phyloP scores from a whole-genome alignment of 768 basidiomycete genomes.

The Mycena latifolia region DNA sequence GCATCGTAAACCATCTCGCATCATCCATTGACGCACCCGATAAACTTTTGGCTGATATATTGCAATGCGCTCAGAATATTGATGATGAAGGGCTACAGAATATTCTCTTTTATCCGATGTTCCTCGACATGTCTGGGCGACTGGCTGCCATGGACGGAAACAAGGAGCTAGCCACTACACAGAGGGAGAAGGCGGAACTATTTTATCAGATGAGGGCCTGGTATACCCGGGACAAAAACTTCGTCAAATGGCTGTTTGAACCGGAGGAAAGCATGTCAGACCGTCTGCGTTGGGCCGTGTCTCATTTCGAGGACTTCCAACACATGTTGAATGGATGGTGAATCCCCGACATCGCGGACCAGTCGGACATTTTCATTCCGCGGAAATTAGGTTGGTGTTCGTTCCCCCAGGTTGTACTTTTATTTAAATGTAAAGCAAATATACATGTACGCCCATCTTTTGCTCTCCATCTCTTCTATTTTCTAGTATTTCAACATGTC shows the following conservation, averaged over 20 bases:
- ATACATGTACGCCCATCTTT: no score
- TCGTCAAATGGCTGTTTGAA: not conserved
- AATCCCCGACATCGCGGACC: no score
- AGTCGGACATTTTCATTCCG: no score
- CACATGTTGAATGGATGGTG: no score
- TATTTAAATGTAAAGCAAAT: no score
- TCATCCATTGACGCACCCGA: not conserved
- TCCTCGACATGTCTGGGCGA: constrained; percentile 5
- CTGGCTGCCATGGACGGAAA: not conserved
- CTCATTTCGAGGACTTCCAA: not conserved
- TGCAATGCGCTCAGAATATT: not conserved
- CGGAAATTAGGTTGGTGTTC: no score
- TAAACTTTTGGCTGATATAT: not conserved
- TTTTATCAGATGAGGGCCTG: not conserved
- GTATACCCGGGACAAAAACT: not conserved
- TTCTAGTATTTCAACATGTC: no score
- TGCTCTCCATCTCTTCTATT: no score
- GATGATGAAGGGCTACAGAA: constrained; percentile 7
- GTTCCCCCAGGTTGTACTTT: no score
- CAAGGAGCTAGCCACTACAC: not conserved
- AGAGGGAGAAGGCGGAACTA: not conserved
- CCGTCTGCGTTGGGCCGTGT: not conserved
- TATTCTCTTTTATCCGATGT: not conserved
- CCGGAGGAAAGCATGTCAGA: not conserved
- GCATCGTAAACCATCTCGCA: not conserved